Conservation (phyloP, 176 grass and related monocot species). For the Phyllostachys edulis region DNA sequence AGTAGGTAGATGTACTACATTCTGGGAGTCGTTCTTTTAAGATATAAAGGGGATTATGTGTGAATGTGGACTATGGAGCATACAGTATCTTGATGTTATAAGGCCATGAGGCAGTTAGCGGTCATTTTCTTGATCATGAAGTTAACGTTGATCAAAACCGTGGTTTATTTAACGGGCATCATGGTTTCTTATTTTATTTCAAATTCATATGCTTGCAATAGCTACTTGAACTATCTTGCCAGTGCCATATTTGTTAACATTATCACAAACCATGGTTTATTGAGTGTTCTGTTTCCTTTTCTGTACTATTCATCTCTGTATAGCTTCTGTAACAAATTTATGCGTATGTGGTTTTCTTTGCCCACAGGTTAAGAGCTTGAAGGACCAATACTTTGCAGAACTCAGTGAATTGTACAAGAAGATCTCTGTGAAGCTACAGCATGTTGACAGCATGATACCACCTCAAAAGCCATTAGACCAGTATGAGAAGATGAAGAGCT, state of each 20-base stretch:
- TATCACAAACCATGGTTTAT: background rate
- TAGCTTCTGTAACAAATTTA: constrained; percentile 1
- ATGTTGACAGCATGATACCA: constrained; percentile 51
- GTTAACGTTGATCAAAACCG: background rate
- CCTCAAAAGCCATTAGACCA: constrained; percentile 47
- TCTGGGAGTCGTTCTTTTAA: constrained; percentile 4
- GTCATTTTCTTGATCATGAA: background rate
- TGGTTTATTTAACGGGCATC: background rate
- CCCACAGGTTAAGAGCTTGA: constrained; percentile 71
- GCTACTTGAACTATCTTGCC: background rate
- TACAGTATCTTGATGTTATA: constrained; percentile 3
- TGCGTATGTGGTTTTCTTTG: background rate
- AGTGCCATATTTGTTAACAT: background rate
- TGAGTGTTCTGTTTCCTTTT: background rate
- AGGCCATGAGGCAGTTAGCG: background rate
- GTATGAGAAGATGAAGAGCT: constrained; percentile 67
- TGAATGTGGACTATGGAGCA: background rate
- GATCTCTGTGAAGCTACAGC: constrained; percentile 65
- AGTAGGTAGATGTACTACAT: background rate
- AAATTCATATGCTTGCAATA: constrained; percentile 11
- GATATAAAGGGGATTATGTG: background rate
- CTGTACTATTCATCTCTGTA: background rate
- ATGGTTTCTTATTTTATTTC: background rate
- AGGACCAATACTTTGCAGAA: constrained; percentile 64
- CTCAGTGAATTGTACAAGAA: constrained; percentile 64